A percentile compares a stretch with the other conserved stretches of the same genome.
phyloP scores from a whole-genome alignment of 345 rosid species.

The Lepidium africanum region DNA sequence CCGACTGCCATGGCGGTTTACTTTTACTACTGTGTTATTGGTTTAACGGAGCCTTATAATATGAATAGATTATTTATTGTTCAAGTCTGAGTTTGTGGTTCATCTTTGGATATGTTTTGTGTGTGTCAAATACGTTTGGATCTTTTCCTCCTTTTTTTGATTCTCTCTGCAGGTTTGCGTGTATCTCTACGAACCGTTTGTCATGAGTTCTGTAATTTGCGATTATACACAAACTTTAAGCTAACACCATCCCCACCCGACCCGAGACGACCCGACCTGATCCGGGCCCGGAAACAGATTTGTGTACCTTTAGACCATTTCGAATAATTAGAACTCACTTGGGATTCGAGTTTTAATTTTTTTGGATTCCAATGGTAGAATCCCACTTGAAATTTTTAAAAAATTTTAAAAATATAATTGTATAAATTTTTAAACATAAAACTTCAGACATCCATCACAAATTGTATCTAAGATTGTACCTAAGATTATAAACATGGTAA shows the following conservation, averaged over 20 bases:
- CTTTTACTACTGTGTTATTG: background rate
- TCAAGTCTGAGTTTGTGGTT: constrained; percentile 19
- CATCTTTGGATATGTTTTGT: constrained; percentile 23
- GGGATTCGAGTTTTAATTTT: too few relatives aligned
- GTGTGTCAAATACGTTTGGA: background rate
- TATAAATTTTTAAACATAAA: too few relatives aligned
- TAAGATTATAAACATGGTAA: too few relatives aligned
- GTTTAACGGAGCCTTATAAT: background rate
- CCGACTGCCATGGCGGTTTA: constrained; percentile 25
- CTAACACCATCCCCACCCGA: background rate
- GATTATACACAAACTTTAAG: background rate
- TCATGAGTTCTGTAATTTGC: background rate
- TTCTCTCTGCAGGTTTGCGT: background rate
- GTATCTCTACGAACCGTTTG: background rate
- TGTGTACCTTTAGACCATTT: background rate
- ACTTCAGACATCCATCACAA: too few relatives aligned
- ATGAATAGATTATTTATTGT: background rate
- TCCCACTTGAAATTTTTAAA: too few relatives aligned
- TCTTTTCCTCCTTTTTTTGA: background rate
- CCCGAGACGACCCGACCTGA: too few relatives aligned
- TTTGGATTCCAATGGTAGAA: too few relatives aligned
- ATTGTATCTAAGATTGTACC: too few relatives aligned
- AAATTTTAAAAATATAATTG: too few relatives aligned
- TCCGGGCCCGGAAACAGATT: background rate
- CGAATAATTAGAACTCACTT: too few relatives aligned